Evolutionary conservation across 176 grass and related monocot genomes (phyloP).

Genomic region (Bromus sterilis): DNA sequence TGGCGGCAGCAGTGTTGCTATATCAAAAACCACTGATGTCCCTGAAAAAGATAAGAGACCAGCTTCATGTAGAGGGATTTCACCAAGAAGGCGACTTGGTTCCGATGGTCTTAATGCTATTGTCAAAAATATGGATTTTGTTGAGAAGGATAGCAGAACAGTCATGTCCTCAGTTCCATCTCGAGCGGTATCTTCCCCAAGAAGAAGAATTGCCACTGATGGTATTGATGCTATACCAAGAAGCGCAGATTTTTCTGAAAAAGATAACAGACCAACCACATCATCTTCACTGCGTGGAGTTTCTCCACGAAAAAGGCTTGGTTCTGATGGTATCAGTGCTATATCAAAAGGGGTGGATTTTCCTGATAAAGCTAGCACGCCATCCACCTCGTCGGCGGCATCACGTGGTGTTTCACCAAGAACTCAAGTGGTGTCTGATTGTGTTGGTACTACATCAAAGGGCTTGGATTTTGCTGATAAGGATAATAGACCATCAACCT

Average conservation of each 20-base stretch:
- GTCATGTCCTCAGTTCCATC: conserved; percentile 18
- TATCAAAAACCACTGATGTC: conserved; percentile 9
- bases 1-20: conserved; percentile 7
- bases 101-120: conserved; percentile 34
- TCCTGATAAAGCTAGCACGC: conserved; percentile 10
- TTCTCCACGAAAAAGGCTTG: conserved; percentile 43
- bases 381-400: conserved; percentile 20
- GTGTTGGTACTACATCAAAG: conserved; percentile 24
- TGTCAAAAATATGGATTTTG: conserved; percentile 23
- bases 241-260: conserved; percentile 26
- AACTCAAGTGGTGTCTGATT: conserved; percentile 16
- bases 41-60: conserved; percentile 42
- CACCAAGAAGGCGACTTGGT: conserved; percentile 33
- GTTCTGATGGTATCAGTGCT: conserved; percentile 30
- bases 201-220: conserved; percentile 45
- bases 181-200: conserved; percentile 34
- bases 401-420: conserved; percentile 21
- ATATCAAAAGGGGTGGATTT: conserved; percentile 30
- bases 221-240: conserved; percentile 24
- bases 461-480: conserved; percentile 19
- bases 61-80: conserved; percentile 34
- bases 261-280: conserved; percentile 34
- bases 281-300: conserved; percentile 21
- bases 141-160: conserved; percentile 30
- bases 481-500: conserved; percentile 35